Base-by-base conservation (phyloP, 306 rosid genomes). In the Coriaria nepalensis region DNA sequence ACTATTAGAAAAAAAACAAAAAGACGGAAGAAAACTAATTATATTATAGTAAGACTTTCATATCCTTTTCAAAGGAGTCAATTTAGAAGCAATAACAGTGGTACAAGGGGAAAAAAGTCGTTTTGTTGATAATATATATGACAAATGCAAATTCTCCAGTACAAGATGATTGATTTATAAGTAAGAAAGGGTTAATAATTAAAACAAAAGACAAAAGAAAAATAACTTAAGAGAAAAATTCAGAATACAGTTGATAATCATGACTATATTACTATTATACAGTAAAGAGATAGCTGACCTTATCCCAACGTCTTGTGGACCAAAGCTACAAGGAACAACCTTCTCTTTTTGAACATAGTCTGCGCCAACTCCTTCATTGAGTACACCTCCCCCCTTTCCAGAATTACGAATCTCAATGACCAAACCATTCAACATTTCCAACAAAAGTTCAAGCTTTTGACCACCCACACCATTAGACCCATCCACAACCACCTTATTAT, bases 321-420 rank as follows among this genome's bases (percentile, higher is more conserved):
- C 73, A 77, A 90, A 81, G 32, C 80, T 64, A 50, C 33, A 50
- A 0, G 97, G 94, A 65, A 66, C 78, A 47, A 73, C 72, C 78
- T 85, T 90, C 78, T 90, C 97, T 71, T 90, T 90, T 71, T 90
- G 97, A 79, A 84, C 97, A 63, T 68, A 85, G 79, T 84, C 97
- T 52, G 97, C 97, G 40, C 97, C 97, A 29, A 81, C 97, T 43
- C 94, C 94, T 50, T 90, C 95, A 61, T 90, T 90, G 46, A 85
- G 74, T 32, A 81, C 72, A 32, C 95, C 97, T 57, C 72, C 85
- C 64, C 69, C 85, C 54, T 73, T 74, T 59, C 92, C 69, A 35
- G 77, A 61, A 62, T 90, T 90, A 29, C 94, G 82, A 49, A 77
- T 69, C 70, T 81, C 92, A 73, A 84, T 64, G 56, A 59, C 63